These are phyloP conservation scores for Smittium culicis DNA, from an alignment of 371 early-diverging fungal species.

Conservation along the genomic window DNA sequence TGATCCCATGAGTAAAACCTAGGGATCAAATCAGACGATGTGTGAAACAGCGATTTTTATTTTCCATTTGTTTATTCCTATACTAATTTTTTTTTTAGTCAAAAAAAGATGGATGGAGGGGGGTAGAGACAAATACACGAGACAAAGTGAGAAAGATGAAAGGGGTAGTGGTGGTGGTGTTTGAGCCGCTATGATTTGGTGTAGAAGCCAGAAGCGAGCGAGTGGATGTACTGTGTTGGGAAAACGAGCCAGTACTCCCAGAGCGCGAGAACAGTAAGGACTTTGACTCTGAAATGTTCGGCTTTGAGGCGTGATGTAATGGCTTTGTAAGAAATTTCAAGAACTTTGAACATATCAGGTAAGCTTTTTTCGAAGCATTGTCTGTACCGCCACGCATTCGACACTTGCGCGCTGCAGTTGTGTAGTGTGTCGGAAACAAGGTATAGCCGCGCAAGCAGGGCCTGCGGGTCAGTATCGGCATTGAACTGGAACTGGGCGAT, in stretches of 20 bases:
- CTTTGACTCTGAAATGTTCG: constrained; percentile 62
- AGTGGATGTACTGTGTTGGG: constrained; percentile 36
- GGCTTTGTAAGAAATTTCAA: constrained; percentile 47
- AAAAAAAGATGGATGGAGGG: too few relatives aligned
- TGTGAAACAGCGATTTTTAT: too few relatives aligned
- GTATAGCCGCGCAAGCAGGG: constrained; percentile 60
- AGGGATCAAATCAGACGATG: too few relatives aligned
- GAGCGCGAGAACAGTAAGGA: constrained; percentile 46
- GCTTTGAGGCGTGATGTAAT: constrained; percentile 64
- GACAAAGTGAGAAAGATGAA: too few relatives aligned
- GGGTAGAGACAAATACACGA: too few relatives aligned
- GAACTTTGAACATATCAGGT: constrained; percentile 48
- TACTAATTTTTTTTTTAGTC: too few relatives aligned
- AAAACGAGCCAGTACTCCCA: constrained; percentile 88
- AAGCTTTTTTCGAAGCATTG: constrained; percentile 52
- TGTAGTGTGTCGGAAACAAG: constrained; percentile 75
- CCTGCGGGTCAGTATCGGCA: constrained; percentile 41
- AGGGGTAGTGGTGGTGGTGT: too few relatives aligned
- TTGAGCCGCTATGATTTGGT: too few relatives aligned
- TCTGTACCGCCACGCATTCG: constrained; percentile 78
- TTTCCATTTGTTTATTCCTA: too few relatives aligned
- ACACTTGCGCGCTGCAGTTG: constrained; percentile 61
- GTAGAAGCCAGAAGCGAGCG: constrained; percentile 25
- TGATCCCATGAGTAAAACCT: too few relatives aligned
- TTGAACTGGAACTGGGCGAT: constrained; percentile 45